Base-by-base conservation (phyloP, 441 rosid genomes). In the Heliophila coronopifolia region DNA sequence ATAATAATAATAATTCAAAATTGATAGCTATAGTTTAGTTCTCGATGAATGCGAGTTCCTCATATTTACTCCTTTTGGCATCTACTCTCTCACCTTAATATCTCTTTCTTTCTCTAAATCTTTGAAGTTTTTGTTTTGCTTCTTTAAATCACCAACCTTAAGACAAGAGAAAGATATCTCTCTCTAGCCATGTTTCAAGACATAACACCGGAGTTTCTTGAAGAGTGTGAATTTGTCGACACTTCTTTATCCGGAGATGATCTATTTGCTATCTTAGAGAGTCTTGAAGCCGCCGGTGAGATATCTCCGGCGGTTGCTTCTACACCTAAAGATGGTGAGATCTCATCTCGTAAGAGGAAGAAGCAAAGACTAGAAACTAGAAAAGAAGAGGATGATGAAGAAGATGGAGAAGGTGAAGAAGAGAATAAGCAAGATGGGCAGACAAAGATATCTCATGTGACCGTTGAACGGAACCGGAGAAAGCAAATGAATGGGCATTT, bases 401-500 rank as follows among this genome's bases (percentile, higher is more conserved):
- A 43, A 27, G 59, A 62, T 9, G 58, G 39, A 15, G 64, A 36
- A 13, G 65, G 54, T 8, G 65, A 45, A 46, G 60, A 68, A 26
- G 88, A 77, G 4, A 62, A 46, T 16, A 68, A 63, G 59, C 57
- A 71, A 4, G 94, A 83, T 25, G 95, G 86, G 9, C 85, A 68
- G 22, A 80, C 64, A 35, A 68, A 73, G 66, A 64, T 83, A 57
- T 83, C 97, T 31, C 99, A 92, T 52, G 87, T 88, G 9, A 80
- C 91, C 1, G 94, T 92, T 54, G 99, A 92, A 60, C 83, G 97
- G 11, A 92, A 92, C 73, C 78, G 99, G 63, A 73, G 99, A 62
- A 92, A 88, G 82, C 96, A 88, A 68, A 92, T 92, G 99, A 92
- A 88, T 52, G 95, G 85, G 46, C 83, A 88, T 61, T 64, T 92